Evolutionary conservation across 2,329 filamentous ascomycete genomes (phyloP), one percentile per base, ranked within the genome.

Genomic region (Pseudopyricularia cyperi): DNA sequence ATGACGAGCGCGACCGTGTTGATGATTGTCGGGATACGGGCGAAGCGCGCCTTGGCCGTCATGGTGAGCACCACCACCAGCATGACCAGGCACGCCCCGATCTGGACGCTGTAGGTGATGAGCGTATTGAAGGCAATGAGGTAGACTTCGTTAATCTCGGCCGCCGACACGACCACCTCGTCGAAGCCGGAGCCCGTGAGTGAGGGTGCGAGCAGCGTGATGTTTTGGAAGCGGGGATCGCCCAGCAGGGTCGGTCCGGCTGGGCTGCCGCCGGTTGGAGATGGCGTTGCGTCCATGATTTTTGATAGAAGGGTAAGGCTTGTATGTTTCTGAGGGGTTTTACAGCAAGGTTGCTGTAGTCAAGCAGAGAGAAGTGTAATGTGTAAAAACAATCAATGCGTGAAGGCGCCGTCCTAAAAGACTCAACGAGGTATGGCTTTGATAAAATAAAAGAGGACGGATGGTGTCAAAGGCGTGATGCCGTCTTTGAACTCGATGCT

Each of bases 21-120:
- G 59, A 89, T 70, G 56, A 82, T 61, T 63, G 85, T 86, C 19
- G 87, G 75, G 0, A 72, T 62, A 2, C 83, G 82, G 51, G 69
- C 68, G 54, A 86, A 77, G 63, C 87, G 89, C 57, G 79, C 71
- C 0, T 71, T 63, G 19, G 79, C 78, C 0, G 86, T 89, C 64
- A 90, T 74, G 53, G 83, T 60, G 11, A 89, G 67, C 3, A 90
- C 69, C 30, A 85, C 71, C 44, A 84, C 58, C 17, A 90, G 69
- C 60, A 89, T 77, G 55, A 84, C 67, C 53, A 83, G 57, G 47
- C 77, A 79, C 19, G 58, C 57, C 7, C 58, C 57, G 26, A 56
- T 52, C 57, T 59, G 58, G 39, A 49, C 30, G 47, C 52, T 54
- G 39, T 58, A 60, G 53, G 55, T 56, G 57, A 58, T 57, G 35